Base-by-base conservation (phyloP, 345 rosid species). In the Gossypium herbaceum region DNA sequence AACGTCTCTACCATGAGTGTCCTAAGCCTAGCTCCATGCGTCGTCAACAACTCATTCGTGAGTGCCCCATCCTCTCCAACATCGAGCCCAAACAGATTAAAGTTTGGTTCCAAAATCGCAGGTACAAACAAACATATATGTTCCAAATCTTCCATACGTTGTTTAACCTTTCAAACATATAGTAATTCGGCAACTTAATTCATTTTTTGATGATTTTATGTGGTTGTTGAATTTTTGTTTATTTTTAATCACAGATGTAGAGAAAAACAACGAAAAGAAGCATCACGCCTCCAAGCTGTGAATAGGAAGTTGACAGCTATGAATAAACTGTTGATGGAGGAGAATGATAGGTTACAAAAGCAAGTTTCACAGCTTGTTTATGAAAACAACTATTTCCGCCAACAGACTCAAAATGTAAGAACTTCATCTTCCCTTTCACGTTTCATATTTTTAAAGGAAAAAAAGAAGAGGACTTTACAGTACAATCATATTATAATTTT, bases 31-130 rank as follows among this genome's bases (percentile, higher is more conserved):
- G 92, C 78, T 90, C 95, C 61, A 85, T 90, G 55, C 91, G 95
- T 63, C 89, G 92, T 52, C 95, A 90, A 25, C 95, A 90, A 83
- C 83, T 90, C 54, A 90, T 90, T 44, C 82, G 92, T 63, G 95
- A 90, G 60, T 90, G 91, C 75, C 90, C 90, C 0, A 90, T 90
- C 74, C 92, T 90, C 82, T 84, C 95, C 82, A 80, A 90, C 85
- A 88, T 90, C 45, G 95, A 90, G 84, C 92, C 95, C 24, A 90
- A 90, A 79, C 95, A 90, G 85, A 90, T 90, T 88, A 90, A 90
- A 82, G 95, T 90, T 77, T 90, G 95, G 95, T 90, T 90, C 77
- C 95, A 90, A 76, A 90, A 90, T 76, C 81, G 95, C 73, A 87
- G 92, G 95, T 90, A 50, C 48, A 3, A 48, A 48, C 13, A 48